Evolutionary conservation across 192 early-diverging fungal species (phyloP).

Genomic region (Coemansia erecta): DNA sequence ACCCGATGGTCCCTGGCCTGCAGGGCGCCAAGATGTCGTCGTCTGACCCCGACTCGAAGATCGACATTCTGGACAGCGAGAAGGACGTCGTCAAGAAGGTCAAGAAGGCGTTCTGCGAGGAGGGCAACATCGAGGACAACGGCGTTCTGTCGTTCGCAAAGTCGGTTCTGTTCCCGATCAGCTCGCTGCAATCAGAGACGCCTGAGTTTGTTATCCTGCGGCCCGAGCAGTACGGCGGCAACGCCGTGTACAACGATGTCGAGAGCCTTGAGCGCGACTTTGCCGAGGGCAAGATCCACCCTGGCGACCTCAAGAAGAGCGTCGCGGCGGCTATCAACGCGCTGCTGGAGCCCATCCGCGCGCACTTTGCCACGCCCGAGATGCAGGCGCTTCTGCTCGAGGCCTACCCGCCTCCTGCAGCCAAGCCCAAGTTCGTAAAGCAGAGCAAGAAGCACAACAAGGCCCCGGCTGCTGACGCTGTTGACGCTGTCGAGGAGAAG

Average conservation of each 20-base stretch:
- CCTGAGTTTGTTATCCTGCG: constrained; percentile 66
- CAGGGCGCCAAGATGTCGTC: constrained; percentile 94
- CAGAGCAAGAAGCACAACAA: constrained; percentile 58
- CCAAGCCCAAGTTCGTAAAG: constrained; percentile 57
- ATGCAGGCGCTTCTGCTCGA: constrained; percentile 67
- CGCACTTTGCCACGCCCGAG: constrained; percentile 69
- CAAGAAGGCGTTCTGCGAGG: constrained; percentile 95
- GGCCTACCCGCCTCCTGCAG: constrained; percentile 78
- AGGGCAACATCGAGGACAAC: constrained; percentile 89
- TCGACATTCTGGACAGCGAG: constrained; percentile 88
- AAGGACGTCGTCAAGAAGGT: constrained; percentile 82
- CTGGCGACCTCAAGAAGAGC: constrained; percentile 90
- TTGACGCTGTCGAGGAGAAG: constrained; percentile 23
- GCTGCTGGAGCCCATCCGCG: constrained; percentile 85
- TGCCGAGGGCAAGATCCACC: constrained; percentile 82
- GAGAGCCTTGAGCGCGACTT: constrained; percentile 83
- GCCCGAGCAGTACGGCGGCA: constrained; percentile 90
- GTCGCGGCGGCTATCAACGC: constrained; percentile 79
- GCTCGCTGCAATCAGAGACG: constrained; percentile 58
- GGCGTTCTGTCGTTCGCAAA: constrained; percentile 90
- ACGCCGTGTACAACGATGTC: constrained; percentile 69
- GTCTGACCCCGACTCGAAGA: constrained; percentile 95
- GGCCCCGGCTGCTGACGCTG: constrained; percentile 2
- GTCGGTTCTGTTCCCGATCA: constrained; percentile 85
- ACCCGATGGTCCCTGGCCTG: constrained; percentile 94